Percentiles rank a stretch among this genome's conserved stretches.
Evolutionary conservation across 257 asterid species (phyloP).

Genomic region (Lithospermum erythrorhizon): DNA sequence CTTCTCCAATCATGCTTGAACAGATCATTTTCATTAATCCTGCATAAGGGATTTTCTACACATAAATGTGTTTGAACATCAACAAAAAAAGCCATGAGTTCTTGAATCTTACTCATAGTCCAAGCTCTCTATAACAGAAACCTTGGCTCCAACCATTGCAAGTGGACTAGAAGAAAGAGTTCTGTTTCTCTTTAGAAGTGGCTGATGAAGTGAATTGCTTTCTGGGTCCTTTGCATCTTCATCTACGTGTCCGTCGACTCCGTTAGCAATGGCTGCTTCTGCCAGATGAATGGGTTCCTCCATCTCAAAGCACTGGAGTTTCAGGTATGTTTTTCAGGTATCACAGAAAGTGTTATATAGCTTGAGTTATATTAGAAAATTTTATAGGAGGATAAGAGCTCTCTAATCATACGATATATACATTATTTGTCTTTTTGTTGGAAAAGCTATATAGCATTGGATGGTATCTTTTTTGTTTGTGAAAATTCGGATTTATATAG

Average conservation of each 20-base stretch:
- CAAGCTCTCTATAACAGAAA: constrained; percentile 78
- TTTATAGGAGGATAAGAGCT: neutral
- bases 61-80: neutral
- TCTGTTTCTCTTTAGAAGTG: constrained; percentile 55
- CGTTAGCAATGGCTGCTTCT: constrained; percentile 5
- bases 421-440: neutral
- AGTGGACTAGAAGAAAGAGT: constrained; percentile 46
- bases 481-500: no score
- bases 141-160: constrained; percentile 79
- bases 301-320: neutral
- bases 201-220: constrained; percentile 44
- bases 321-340: neutral
- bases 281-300: constrained; percentile 14
- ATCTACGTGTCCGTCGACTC: constrained; percentile 11
- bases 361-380: neutral
- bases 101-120: constrained; percentile 69
- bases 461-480: no score
- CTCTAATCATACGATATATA: no score
- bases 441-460: neutral
- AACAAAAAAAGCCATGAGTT: neutral
- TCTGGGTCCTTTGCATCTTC: constrained; percentile 53
- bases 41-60: constrained; percentile 10
- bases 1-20: constrained; percentile 98
- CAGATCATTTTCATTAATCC: constrained; percentile 85
- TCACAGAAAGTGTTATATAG: neutral